Percentiles rank a stretch among this genome's conserved stretches.
Conservation (phyloP, 768 basidiomycete genomes). For the Sarcomyxa edulis region DNA sequence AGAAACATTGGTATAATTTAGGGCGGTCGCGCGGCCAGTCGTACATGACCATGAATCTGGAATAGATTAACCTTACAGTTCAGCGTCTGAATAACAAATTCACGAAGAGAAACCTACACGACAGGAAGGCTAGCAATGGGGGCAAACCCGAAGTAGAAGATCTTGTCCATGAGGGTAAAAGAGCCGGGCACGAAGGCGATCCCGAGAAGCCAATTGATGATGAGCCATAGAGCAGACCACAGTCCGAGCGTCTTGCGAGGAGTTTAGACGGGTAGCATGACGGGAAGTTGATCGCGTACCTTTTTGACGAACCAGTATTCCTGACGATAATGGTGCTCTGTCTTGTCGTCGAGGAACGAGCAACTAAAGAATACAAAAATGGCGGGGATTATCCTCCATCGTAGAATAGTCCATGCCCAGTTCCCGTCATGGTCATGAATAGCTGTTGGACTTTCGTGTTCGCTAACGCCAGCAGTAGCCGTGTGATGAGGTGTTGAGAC, state of each 20-base stretch:
- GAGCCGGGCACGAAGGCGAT: conserved; percentile 44
- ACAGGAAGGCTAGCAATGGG: conserved; percentile 61
- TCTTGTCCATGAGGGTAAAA: conserved; percentile 44
- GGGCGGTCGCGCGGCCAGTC: conserved; percentile 66
- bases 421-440: conserved; percentile 32
- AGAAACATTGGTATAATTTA: conserved; percentile 54
- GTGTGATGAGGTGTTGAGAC: conserved; percentile 32
- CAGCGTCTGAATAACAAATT: background rate
- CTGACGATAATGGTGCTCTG: conserved; percentile 41
- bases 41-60: conserved; percentile 52
- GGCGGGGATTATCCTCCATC: conserved; percentile 55
- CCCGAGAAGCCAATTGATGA: conserved; percentile 66
- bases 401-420: conserved; percentile 34
- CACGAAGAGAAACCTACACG: conserved; percentile 25
- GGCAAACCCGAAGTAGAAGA: conserved; percentile 59
- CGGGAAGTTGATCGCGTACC: background rate
- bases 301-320: conserved; percentile 75
- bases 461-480: conserved; percentile 22
- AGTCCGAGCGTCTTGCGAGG: conserved; percentile 44
- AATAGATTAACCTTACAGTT: too few species aligned
- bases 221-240: conserved; percentile 59
- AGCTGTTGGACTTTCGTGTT: conserved; percentile 26
- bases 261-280: background rate
- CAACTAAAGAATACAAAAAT: conserved; percentile 54
- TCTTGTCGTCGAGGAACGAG: conserved; percentile 52